phyloP scores from a whole-genome alignment of 2,329 filamentous ascomycete genomes.

The Paradendryphiella salina region DNA sequence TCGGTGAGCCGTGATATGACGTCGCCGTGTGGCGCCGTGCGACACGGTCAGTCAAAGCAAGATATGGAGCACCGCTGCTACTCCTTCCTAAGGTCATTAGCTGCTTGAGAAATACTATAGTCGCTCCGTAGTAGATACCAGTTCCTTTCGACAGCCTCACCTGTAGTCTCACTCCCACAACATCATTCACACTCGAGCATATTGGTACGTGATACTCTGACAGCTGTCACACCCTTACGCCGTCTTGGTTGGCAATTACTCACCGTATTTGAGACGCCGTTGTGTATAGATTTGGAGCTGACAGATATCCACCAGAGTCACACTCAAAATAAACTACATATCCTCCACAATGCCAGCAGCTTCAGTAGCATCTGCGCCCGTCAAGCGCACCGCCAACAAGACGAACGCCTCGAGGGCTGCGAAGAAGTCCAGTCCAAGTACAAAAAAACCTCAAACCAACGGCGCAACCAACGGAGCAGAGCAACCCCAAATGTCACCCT shows the following conservation, averaged over 20 bases:
- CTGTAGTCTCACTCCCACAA: neutral
- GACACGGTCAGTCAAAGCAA: slow-evolving; percentile 24
- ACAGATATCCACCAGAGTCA: slow-evolving; percentile 1
- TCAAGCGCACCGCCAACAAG: slow-evolving; percentile 38
- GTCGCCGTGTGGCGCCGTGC: slow-evolving; percentile 40
- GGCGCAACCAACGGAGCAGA: slow-evolving; percentile 34
- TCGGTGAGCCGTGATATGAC: slow-evolving; percentile 34
- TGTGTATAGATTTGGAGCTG: slow-evolving; percentile 2
- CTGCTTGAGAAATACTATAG: slow-evolving; percentile 8
- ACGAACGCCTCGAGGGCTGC: slow-evolving; percentile 34
- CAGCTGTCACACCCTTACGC: slow-evolving; percentile 8
- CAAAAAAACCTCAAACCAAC: slow-evolving; percentile 30
- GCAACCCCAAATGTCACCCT: slow-evolving; percentile 47
- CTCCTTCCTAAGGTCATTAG: slow-evolving; percentile 17
- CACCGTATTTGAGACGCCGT: slow-evolving; percentile 21
- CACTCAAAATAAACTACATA: neutral
- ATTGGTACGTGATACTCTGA: slow-evolving; percentile 20
- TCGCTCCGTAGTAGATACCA: slow-evolving; percentile 6
- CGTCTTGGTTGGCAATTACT: neutral
- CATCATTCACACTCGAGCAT: neutral
- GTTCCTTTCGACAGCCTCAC: neutral
- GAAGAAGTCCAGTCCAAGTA: slow-evolving; percentile 32
- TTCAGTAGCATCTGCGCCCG: slow-evolving; percentile 42
- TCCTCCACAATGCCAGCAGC: slow-evolving; percentile 37
- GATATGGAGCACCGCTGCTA: slow-evolving; percentile 24